Evolutionary conservation across 805 yeast genomes (phyloP), one percentile per base, ranked within the genome.

Genomic region (Ogataea henricii): DNA sequence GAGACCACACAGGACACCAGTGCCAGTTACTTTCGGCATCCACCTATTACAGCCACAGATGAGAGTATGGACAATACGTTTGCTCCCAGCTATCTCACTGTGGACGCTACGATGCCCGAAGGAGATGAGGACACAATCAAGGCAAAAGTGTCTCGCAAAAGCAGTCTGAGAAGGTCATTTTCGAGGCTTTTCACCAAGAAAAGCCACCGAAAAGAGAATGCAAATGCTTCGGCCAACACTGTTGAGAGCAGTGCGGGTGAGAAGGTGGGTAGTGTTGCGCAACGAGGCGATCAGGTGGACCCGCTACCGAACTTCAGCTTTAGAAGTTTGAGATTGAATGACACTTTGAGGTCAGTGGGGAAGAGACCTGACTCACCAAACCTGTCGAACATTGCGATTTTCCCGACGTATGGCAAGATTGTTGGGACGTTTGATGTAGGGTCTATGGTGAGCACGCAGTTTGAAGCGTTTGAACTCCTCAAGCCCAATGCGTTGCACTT

Each of bases 241-340:
- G n/a, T 16, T 16, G 40, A 36, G 23, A 10, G 7, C 16, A 36
- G 7, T 2, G n/a, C 6, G n/a, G 10, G 39, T 2, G 36, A 29
- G 25, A 35, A 38, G 27, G 45, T n/a, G n/a, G 29, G 22, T 10
- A 10, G 22, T n/a, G 22, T 7, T 16, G 10, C 22, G 3, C 17
- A n/a, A 14, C 17, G 30, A 7, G 40, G 30, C 8, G 37, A 27
- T 13, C 47, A 49, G 14, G 33, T 18, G 17, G 59, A 52, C 32
- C 56, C 59, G 17, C 39, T 55, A 7, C 59, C 59, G 4, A 50
- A 53, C 32, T 55, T 55, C 34, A 52, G 45, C 18, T 49, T 55
- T 46, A 45, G 51, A 10, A 48, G 57, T 7, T 36, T 56, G 42
- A 46, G 53, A 38, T 46, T 56, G 18, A 51, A 51, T 26, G 53